Percentiles rank a stretch among this genome's conserved stretches.
phyloP scores from a whole-genome alignment of 345 rosid genomes.

The Camelina sativa region DNA sequence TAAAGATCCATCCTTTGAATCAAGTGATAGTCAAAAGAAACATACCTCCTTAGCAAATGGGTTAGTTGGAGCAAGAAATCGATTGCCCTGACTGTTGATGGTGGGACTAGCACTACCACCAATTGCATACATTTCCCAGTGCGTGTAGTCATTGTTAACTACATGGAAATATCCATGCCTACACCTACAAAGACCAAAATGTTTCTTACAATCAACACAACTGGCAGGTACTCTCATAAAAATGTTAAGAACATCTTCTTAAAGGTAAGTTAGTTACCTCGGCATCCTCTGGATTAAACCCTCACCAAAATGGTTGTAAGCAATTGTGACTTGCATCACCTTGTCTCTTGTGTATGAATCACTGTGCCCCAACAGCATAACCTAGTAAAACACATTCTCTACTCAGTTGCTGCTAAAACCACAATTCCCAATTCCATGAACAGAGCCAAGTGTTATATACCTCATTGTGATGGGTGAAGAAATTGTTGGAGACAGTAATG shows the following conservation, averaged over 20 bases:
- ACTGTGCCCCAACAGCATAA: slow-evolving; percentile 96
- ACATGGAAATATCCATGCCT: slow-evolving; percentile 99
- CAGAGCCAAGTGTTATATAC: slow-evolving; percentile 33
- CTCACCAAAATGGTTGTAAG: slow-evolving; percentile 98
- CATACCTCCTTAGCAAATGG: slow-evolving; percentile 71
- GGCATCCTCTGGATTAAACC: slow-evolving; percentile 99
- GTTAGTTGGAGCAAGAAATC: slow-evolving; percentile 88
- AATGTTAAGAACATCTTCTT: too few relatives aligned
- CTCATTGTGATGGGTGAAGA: slow-evolving; percentile 88
- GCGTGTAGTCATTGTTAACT: slow-evolving; percentile 97
- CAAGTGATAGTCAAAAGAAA: slow-evolving; percentile 1
- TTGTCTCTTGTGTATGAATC: slow-evolving; percentile 89
- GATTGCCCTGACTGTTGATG: slow-evolving; percentile 95
- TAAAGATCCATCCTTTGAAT: slow-evolving; percentile 15
- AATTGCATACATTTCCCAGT: slow-evolving; percentile 99
- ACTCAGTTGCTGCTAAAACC: slow-evolving; percentile 11
- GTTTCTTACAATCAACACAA: background rate
- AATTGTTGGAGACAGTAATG: slow-evolving; percentile 74
- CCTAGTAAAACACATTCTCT: slow-evolving; percentile 47
- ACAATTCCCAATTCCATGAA: slow-evolving; percentile 9
- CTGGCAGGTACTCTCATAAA: background rate
- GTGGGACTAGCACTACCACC: slow-evolving; percentile 99
- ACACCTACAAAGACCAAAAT: slow-evolving; percentile 62
- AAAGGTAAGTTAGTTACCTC: slow-evolving; percentile 49
- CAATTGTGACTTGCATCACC: slow-evolving; percentile 94